Evolutionary conservation across 352 stramenopile species (phyloP), one percentile per base, ranked within the genome.

Genomic region (Phytophthora cactorum): DNA sequence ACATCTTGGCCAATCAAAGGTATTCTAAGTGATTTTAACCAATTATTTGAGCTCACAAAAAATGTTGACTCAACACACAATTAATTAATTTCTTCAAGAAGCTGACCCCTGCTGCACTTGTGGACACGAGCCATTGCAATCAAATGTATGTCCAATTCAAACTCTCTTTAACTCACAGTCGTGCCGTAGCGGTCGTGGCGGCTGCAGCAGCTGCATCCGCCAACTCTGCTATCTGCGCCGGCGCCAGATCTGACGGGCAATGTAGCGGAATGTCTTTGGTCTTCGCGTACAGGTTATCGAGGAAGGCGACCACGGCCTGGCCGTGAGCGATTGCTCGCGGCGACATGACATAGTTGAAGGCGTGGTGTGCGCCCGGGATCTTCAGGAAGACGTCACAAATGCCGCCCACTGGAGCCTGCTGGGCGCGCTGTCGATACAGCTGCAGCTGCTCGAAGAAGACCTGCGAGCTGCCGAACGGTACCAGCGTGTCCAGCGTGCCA

Each of bases 311-410:
- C 31, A 92, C 82, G 1, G 86, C 84, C 52, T 94, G 82, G 2
- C 81, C 79, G 58, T 89, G 84, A 2, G 86, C 86, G 5, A 92
- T 67, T 2, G 81, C 71, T 6, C 86, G 82, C 3, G 84, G 86
- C n/a, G 84, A 92, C 61, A 86, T 71, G 29, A 92, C 66, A 66
- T 84, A 89, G 70, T 92, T 91, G 72, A 94, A 94, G 12, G 75
- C 81, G 56, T 94, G 86, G 44, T 92, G 81, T 9, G 82, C 78
- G 2, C 76, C 75, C 0, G 84, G 82, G 6, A 94, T 39, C 39
- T 82, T 58, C 43, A 94, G 57, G 66, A 91, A 94, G 14, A 90
- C 63, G 50, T 94, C 86, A 14, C 68, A 52, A 15, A 92, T 75
- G 29, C 66, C 69, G 3, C 32, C 60, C 11, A 65, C 32, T 0